Evolutionary conservation across 2,329 filamentous ascomycete species (phyloP).

Genomic region (Didymella segeticola): DNA sequence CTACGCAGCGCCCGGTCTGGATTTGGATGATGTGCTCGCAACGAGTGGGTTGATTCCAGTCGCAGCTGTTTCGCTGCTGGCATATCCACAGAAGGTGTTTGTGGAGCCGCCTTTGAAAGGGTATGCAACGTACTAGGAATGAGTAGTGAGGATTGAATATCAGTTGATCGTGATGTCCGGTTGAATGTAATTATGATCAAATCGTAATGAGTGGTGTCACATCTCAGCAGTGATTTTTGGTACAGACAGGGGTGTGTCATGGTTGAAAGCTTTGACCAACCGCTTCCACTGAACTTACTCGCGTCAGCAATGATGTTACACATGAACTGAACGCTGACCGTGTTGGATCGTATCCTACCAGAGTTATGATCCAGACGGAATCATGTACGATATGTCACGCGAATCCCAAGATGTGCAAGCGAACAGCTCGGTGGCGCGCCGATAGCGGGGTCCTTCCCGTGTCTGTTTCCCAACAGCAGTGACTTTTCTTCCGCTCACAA

Average conservation of each 20-base stretch:
- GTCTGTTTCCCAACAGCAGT: conserved; percentile 5
- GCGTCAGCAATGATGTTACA: too few species aligned
- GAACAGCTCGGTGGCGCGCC: not conserved
- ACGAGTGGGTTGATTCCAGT: conserved; percentile 54
- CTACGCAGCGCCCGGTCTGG: conserved; percentile 49
- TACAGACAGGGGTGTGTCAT: too few species aligned
- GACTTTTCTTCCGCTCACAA: not conserved
- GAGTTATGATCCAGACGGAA: not conserved
- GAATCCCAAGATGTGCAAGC: not conserved
- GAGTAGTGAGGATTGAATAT: too few species aligned
- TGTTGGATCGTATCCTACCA: too few species aligned
- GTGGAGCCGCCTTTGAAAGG: conserved; percentile 46
- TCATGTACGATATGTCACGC: not conserved
- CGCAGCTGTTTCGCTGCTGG: conserved; percentile 43
- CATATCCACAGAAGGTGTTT: conserved; percentile 37
- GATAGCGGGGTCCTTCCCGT: conserved; percentile 11
- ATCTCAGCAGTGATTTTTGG: too few species aligned
- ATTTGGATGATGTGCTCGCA: conserved; percentile 54
- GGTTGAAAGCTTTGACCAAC: too few species aligned
- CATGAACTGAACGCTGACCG: too few species aligned
- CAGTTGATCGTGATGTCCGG: too few species aligned
- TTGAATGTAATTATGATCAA: too few species aligned
- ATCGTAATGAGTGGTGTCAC: too few species aligned
- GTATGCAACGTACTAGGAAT: conserved; percentile 6
- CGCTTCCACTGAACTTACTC: too few species aligned